phyloP scores from a whole-genome alignment of 2,329 filamentous ascomycete genomes.

The Venturia effusa region DNA sequence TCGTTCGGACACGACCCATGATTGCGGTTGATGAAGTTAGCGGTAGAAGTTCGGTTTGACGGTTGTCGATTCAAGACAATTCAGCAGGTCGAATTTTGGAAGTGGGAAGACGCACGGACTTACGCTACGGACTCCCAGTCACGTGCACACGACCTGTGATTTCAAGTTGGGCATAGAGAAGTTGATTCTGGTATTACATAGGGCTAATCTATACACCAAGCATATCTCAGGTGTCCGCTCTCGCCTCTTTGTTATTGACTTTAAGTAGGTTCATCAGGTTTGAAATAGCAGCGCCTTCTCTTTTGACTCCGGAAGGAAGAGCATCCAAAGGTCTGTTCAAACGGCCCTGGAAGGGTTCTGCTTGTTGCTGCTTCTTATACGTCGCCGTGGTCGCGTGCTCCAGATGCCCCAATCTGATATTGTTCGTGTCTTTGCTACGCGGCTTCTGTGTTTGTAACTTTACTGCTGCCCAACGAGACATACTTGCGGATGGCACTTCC shows the following conservation, averaged over 20 bases:
- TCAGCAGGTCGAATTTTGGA: background rate
- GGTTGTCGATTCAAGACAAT: background rate
- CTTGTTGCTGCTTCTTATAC: background rate
- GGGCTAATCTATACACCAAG: background rate
- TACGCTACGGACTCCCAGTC: background rate
- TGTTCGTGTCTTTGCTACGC: background rate
- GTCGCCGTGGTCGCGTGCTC: background rate
- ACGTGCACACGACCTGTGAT: background rate
- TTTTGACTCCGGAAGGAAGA: background rate
- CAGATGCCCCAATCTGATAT: background rate
- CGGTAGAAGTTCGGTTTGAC: background rate
- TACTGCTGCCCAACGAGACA: background rate
- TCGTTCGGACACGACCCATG: constrained; percentile 48
- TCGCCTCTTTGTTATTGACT: background rate
- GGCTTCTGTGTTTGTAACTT: background rate
- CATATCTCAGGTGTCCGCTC: background rate
- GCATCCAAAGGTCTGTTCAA: background rate
- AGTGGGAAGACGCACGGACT: background rate
- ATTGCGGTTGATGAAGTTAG: constrained; percentile 23
- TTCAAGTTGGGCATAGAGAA: background rate
- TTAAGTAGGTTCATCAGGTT: background rate
- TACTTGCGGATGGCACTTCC: background rate
- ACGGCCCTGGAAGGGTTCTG: background rate
- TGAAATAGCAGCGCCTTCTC: background rate
- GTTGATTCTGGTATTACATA: background rate